Conservation (phyloP, 164 flowering plant species). For the Platanus orientalis region DNA sequence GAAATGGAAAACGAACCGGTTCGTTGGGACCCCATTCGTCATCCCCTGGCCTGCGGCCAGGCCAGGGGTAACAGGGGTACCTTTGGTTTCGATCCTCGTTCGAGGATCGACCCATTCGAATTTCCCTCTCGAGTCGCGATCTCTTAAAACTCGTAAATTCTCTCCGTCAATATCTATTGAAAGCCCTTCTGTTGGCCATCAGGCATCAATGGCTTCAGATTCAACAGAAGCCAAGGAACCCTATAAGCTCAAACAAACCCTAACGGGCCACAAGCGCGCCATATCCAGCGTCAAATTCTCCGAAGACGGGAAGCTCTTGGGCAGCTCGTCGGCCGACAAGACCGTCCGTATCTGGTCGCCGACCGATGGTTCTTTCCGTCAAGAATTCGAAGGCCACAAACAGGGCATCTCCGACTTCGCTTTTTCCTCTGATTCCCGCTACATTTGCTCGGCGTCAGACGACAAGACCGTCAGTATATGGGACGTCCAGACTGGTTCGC, state of each 20-base stretch:
- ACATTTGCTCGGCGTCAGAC: slow-evolving; percentile 83
- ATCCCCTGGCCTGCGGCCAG: too few species aligned
- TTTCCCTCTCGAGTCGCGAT: not conserved
- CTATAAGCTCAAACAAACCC: slow-evolving; percentile 65
- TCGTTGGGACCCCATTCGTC: too few species aligned
- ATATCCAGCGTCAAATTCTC: slow-evolving; percentile 94
- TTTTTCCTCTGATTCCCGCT: slow-evolving; percentile 78
- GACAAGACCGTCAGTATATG: slow-evolving; percentile 81
- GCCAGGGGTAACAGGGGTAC: too few species aligned
- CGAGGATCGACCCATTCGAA: too few species aligned
- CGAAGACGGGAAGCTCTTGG: slow-evolving; percentile 69
- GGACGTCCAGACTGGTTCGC: slow-evolving; percentile 60
- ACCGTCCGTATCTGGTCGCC: slow-evolving; percentile 56
- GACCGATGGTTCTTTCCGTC: slow-evolving; percentile 33
- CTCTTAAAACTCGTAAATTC: too few species aligned
- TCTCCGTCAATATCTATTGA: too few species aligned
- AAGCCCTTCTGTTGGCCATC: too few species aligned
- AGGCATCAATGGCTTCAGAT: slow-evolving; percentile 25
- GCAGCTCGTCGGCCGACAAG: slow-evolving; percentile 82
- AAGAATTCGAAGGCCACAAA: slow-evolving; percentile 57
- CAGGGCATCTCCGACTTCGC: slow-evolving; percentile 87
- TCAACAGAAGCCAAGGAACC: slow-evolving; percentile 28
- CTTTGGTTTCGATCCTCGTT: too few species aligned
- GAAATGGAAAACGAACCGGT: too few species aligned
- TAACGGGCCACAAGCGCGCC: slow-evolving; percentile 69